phyloP scores from a whole-genome alignment of 441 rosid genomes.

The Gossypium schwendimanii region DNA sequence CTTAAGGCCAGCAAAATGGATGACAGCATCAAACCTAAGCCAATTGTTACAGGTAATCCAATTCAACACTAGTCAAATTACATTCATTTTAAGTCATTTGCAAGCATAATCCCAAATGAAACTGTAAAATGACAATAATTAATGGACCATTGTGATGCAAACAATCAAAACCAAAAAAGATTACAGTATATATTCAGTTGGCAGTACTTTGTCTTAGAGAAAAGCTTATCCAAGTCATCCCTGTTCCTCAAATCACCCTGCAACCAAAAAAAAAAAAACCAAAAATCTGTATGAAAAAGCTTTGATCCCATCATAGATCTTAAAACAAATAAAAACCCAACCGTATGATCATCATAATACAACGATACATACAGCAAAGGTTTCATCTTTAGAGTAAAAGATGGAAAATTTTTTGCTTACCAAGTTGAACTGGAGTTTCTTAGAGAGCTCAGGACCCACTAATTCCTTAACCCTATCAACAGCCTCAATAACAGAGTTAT shows the following conservation, averaged over 20 bases:
- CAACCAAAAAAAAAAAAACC: slow-evolving; percentile 10
- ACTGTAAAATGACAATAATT: not conserved
- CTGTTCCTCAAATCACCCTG: slow-evolving; percentile 71
- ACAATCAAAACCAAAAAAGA: not conserved
- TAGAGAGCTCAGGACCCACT: slow-evolving; percentile 56
- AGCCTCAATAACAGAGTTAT: slow-evolving; percentile 55
- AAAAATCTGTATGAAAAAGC: slow-evolving; percentile 4
- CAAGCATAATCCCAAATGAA: not conserved
- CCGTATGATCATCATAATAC: not conserved
- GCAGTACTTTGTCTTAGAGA: slow-evolving; percentile 45
- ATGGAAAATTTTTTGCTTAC: slow-evolving; percentile 15
- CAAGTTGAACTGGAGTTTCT: slow-evolving; percentile 45
- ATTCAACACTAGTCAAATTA: not conserved
- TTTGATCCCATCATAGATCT: not conserved
- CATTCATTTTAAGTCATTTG: not conserved
- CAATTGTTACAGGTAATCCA: slow-evolving; percentile 6
- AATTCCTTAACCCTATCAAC: slow-evolving; percentile 49
- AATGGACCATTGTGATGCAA: not conserved
- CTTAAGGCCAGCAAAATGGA: slow-evolving; percentile 70
- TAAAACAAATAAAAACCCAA: not conserved
- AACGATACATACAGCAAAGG: not conserved
- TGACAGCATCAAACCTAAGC: slow-evolving; percentile 59
- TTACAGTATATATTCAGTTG: not conserved
- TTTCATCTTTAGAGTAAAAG: not conserved
- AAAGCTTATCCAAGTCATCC: slow-evolving; percentile 55